Conservation (phyloP, 495 filamentous ascomycete genomes). For the Hypoxylon intermedium region DNA sequence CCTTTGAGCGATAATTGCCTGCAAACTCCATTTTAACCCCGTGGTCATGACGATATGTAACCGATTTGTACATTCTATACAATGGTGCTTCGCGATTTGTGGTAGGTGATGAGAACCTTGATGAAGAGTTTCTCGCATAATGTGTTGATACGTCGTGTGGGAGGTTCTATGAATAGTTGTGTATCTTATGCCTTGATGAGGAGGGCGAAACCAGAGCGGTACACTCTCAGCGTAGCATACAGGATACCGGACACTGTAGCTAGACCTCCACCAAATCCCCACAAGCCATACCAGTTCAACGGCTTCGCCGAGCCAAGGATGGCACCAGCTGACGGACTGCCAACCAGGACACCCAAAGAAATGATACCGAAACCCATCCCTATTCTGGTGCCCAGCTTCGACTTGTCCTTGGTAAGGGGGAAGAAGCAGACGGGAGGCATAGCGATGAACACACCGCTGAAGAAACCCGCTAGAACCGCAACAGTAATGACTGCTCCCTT, state of each 20-base stretch:
- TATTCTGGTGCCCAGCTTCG: constrained; percentile 71
- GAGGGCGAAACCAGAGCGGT: constrained; percentile 31
- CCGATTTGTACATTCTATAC: neutral
- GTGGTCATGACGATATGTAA: constrained; percentile 1
- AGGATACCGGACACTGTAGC: constrained; percentile 36
- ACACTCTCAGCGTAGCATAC: constrained; percentile 21
- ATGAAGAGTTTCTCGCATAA: neutral
- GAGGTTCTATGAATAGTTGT: neutral
- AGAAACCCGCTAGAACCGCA: constrained; percentile 46
- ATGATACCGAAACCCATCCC: constrained; percentile 68
- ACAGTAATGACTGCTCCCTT: constrained; percentile 35
- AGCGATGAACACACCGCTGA: constrained; percentile 60
- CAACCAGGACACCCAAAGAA: constrained; percentile 42
- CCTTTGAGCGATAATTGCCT: neutral
- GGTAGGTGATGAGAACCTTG: neutral
- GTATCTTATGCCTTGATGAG: constrained; percentile 30
- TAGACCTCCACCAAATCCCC: constrained; percentile 47
- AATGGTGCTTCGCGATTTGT: constrained; percentile 1
- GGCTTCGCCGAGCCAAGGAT: constrained; percentile 36
- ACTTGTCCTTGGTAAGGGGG: constrained; percentile 65
- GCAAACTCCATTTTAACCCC: constrained; percentile 2
- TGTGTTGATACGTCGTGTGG: neutral
- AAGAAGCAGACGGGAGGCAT: constrained; percentile 72
- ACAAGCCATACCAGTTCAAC: constrained; percentile 44
- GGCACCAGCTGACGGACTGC: constrained; percentile 42